Percentiles rank a stretch among this genome's conserved stretches.
phyloP scores from a whole-genome alignment of 2,329 filamentous ascomycete species.

The Cladosporium sp. region DNA sequence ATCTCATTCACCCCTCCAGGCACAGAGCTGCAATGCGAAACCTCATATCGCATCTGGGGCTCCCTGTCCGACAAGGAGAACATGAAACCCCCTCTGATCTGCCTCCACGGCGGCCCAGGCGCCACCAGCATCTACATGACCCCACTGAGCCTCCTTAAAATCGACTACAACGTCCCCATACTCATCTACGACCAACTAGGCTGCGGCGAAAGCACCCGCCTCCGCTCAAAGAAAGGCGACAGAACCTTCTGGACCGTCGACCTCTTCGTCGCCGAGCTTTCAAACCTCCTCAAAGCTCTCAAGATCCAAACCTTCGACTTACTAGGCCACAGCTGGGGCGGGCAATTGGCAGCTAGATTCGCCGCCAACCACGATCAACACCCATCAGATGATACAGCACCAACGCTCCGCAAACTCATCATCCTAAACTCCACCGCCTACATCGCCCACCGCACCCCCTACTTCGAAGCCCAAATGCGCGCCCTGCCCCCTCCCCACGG shows the following conservation, averaged over 20 bases:
- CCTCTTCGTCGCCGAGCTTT: constrained; percentile 34
- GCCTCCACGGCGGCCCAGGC: constrained; percentile 47
- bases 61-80: constrained; percentile 21
- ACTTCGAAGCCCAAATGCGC: background rate
- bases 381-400: too few relatives aligned
- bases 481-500: background rate
- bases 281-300: constrained; percentile 44
- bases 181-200: constrained; percentile 55
- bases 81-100: constrained; percentile 30
- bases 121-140: constrained; percentile 35
- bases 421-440: background rate
- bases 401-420: background rate
- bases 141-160: constrained; percentile 35
- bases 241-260: constrained; percentile 45
- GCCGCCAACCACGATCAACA: constrained; percentile 24
- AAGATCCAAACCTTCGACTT: constrained; percentile 43
- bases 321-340: constrained; percentile 52
- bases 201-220: constrained; percentile 46
- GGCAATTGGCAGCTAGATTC: constrained; percentile 46
- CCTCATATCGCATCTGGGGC: constrained; percentile 40
- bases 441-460: background rate
- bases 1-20: constrained; percentile 23
- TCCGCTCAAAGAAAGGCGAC: constrained; percentile 44
- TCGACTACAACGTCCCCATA: constrained; percentile 39
- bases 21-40: constrained; percentile 35